These are phyloP conservation scores for Fusarium newnesense DNA, from an alignment of 2,329 filamentous ascomycete genomes.

Conservation along the genomic window DNA sequence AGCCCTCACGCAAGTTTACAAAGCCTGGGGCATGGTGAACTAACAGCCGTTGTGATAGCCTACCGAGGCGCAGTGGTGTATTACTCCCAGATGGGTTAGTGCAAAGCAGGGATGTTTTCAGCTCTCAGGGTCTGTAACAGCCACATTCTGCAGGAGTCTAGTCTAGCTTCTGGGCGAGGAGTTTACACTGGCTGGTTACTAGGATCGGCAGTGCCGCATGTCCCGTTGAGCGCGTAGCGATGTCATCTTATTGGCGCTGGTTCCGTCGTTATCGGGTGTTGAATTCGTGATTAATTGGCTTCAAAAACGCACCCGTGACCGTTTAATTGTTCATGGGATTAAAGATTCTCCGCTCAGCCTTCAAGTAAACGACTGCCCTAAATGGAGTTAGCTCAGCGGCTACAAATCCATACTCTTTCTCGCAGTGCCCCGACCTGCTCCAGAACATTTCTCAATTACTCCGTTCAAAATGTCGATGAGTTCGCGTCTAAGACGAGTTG, in stretches of 20 bases:
- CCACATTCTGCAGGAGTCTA: not conserved
- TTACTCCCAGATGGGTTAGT: not conserved
- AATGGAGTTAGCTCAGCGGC: accelerated
- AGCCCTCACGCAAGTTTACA: too few species aligned
- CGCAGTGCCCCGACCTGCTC: accelerated
- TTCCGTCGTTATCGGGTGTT: not conserved
- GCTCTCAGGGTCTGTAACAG: not conserved
- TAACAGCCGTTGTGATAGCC: not conserved
- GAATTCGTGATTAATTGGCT: accelerated
- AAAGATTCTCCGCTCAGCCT: not conserved
- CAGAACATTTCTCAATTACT: not conserved
- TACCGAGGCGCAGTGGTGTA: not conserved
- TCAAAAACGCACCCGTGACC: accelerated
- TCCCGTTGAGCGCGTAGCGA: not conserved
- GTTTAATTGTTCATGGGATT: not conserved
- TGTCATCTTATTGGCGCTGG: not conserved
- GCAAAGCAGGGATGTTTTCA: not conserved
- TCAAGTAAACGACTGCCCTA: accelerated
- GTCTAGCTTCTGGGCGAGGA: accelerated
- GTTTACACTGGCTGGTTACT: accelerated
- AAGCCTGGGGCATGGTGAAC: not conserved
- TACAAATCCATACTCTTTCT: not conserved
- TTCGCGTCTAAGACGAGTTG: not conserved
- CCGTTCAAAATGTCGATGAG: not conserved
- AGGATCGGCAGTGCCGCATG: not conserved